phyloP scores from a whole-genome alignment of 2,329 filamentous ascomycete genomes.

The Alternaria arbusti region DNA sequence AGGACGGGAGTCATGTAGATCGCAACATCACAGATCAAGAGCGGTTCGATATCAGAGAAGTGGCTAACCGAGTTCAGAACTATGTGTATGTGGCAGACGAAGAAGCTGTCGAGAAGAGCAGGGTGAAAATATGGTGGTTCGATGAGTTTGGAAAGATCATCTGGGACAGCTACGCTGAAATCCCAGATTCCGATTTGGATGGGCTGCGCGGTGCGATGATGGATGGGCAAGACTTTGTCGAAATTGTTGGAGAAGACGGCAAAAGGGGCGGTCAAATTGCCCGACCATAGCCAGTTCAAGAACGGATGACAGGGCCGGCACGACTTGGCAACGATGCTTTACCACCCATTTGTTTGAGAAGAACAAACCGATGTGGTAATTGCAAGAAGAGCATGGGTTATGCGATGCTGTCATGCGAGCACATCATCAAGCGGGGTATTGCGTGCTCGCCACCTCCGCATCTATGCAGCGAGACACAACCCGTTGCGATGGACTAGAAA shows the following conservation, averaged over 20 bases:
- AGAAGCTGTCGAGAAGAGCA: not conserved
- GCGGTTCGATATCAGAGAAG: not conserved
- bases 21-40: not conserved
- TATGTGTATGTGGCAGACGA: not conserved
- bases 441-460: slow-evolving; percentile 25
- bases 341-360: not conserved
- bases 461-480: not conserved
- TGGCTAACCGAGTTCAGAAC: not conserved
- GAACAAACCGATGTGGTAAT: not conserved
- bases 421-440: slow-evolving; percentile 33
- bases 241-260: not conserved
- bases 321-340: not conserved
- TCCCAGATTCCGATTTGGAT: not conserved
- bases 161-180: not conserved
- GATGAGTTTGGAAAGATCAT: not conserved
- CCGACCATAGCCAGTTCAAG: not conserved
- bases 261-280: not conserved
- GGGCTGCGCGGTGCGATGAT: not conserved
- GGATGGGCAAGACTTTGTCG: not conserved
- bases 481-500: not conserved
- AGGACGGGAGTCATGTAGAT: not conserved
- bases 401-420: slow-evolving; percentile 7
- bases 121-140: not conserved
- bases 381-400: not conserved
- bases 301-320: not conserved